These are phyloP conservation scores for Schwanniomyces vanrijiae DNA, from an alignment of 805 yeast genomes.

Conservation along the genomic window DNA sequence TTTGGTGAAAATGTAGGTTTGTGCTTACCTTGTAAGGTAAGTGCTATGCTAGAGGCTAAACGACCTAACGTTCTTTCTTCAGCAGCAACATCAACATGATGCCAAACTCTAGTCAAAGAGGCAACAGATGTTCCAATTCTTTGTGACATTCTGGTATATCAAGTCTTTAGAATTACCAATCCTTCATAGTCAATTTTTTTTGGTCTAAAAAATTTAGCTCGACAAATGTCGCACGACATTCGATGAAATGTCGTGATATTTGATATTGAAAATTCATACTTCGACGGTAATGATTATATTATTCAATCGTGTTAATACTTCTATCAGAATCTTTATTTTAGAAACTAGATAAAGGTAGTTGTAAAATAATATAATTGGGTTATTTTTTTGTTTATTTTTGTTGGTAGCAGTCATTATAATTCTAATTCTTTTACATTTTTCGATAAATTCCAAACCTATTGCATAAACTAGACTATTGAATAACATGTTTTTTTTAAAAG, in stretches of 20 bases:
- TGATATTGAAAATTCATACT: not conserved
- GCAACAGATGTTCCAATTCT: slow-evolving; percentile 53
- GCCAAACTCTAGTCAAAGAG: slow-evolving; percentile 89
- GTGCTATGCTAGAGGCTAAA: slow-evolving; percentile 84
- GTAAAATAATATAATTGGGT: not conserved
- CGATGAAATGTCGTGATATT: not conserved
- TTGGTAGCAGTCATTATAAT: not conserved
- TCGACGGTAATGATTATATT: not conserved
- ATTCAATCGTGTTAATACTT: not conserved
- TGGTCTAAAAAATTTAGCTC: not conserved
- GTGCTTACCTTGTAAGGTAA: slow-evolving; percentile 92
- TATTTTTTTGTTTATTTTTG: not conserved
- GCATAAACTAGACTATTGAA: not conserved
- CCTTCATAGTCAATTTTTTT: not conserved
- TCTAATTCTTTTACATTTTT: not conserved
- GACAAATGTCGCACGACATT: slow-evolving; percentile 6
- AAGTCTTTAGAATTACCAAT: not conserved
- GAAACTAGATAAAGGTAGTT: not conserved
- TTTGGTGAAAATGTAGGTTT: slow-evolving; percentile 79
- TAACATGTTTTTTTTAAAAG: slow-evolving; percentile 59
- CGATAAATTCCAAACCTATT: slow-evolving; percentile 1
- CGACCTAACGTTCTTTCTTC: slow-evolving; percentile 90
- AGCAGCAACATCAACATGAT: slow-evolving; percentile 85
- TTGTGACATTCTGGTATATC: slow-evolving; percentile 24
- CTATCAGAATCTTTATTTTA: not conserved